Evolutionary conservation across 768 basidiomycete genomes (phyloP), one percentile per base, ranked within the genome.

Genomic region (Lactarius vividus): DNA sequence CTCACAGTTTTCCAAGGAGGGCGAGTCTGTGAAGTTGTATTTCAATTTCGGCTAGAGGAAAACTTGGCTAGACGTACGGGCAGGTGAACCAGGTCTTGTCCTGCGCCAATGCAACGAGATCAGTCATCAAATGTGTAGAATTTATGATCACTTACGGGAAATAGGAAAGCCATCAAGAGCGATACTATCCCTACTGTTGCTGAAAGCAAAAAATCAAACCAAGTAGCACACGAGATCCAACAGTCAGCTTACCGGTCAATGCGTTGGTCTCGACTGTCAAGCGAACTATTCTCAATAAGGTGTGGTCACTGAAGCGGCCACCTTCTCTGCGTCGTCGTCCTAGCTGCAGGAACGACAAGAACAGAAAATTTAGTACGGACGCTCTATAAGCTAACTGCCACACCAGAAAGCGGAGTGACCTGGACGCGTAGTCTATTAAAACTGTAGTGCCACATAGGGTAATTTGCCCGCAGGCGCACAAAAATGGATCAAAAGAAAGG

Each of bases 1-100:
- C 42, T 35, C 29, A 65, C 65, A 66, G 29, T 31, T 66, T 66
- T 37, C 65, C 65, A 1, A 66, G 37, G 46, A 66, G 9, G 13
- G 44, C 15, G 10, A n/a, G 13, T 40, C 65, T 66, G 13, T 7
- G 23, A 46, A 4, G 37, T 10, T 10, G 26, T 18, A 1, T 29
- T 15, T 31, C 23, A 3, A 16, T 8, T 28, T 57, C 13, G 62
- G 23, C 13, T 29, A 16, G 7, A 4, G 1, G 2, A n/a, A 10
- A 44, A n/a, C 20, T 2, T 13, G 37, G 37, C 37, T 6, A 18
- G 29, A 57, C 59, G 5, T 57, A 66, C 65, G 65, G 59, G 56
- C 54, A 65, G 3, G 54, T 57, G 44, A 56, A 65, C 54, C 59
- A 65, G 23, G 35, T 29, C 44, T 65, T 49, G 40, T 57, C 7